Evolutionary conservation across 345 rosid species (phyloP).

Genomic region (Aquilaria sinensis): DNA sequence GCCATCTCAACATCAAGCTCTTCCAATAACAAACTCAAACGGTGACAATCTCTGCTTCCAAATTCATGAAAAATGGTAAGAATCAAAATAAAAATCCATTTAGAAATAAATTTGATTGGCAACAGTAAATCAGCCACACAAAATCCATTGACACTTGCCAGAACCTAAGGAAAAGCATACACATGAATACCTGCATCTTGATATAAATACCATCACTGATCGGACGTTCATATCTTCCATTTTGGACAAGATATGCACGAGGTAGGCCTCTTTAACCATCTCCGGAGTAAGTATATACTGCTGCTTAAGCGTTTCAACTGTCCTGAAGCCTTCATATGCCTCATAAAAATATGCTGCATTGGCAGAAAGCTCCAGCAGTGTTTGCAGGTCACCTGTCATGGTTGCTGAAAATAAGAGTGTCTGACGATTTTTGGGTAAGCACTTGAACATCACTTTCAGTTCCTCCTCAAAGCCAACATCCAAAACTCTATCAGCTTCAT

Average conservation of each 20-base stretch:
- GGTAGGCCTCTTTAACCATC: conserved; percentile 83
- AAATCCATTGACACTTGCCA: neutral
- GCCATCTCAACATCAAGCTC: conserved; percentile 76
- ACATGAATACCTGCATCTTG: conserved; percentile 75
- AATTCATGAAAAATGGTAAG: conserved; percentile 7
- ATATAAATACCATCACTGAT: conserved; percentile 88
- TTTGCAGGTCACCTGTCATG: conserved; percentile 73
- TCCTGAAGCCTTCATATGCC: conserved; percentile 89
- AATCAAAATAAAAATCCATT: neutral
- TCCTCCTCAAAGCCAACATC: conserved; percentile 97
- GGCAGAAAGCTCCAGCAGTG: conserved; percentile 65
- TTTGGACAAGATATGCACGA: conserved; percentile 64
- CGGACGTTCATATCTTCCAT: conserved; percentile 83
- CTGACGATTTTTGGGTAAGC: conserved; percentile 73
- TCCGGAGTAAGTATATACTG: conserved; percentile 63
- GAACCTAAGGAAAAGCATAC: neutral
- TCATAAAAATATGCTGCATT: conserved; percentile 92
- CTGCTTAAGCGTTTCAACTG: conserved; percentile 84
- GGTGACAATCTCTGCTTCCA: conserved; percentile 62
- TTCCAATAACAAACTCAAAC: conserved; percentile 68
- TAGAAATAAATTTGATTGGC: neutral
- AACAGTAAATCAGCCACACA: neutral
- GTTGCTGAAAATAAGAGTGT: conserved; percentile 93
- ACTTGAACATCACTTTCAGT: conserved; percentile 53
- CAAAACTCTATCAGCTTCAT: conserved; percentile 95